phyloP scores from a whole-genome alignment of 208 protist genomes.

The Leishmania tropica region DNA sequence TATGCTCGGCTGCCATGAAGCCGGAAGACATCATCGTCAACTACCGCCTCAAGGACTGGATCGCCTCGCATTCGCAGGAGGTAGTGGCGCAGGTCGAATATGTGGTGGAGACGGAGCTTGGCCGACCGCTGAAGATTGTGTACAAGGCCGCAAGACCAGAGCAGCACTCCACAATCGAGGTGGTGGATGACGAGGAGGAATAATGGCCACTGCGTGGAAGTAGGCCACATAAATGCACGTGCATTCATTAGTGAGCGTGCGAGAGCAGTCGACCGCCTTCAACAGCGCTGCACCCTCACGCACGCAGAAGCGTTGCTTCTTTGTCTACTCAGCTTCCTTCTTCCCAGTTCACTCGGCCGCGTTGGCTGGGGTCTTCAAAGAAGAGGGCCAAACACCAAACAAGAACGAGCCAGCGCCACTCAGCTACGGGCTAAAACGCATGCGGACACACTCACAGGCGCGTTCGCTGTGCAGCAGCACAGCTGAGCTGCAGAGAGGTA shows the following conservation, averaged over 20 bases:
- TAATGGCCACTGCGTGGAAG: not conserved
- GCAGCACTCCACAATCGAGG: slow-evolving; percentile 10
- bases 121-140: slow-evolving; percentile 13
- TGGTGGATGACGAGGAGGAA: slow-evolving; percentile 23
- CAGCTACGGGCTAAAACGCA: not conserved
- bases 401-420: not conserved
- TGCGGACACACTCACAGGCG: no score
- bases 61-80: slow-evolving; percentile 40
- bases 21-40: slow-evolving; percentile 69
- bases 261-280: not conserved
- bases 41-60: slow-evolving; percentile 77
- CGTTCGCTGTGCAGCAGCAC: not conserved
- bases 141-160: not conserved
- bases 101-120: slow-evolving; percentile 49
- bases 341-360: not conserved
- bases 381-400: not conserved
- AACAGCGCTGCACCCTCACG: not conserved
- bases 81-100: slow-evolving; percentile 51
- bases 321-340: not conserved
- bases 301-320: not conserved
- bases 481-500: not conserved
- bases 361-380: not conserved
- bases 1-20: slow-evolving; percentile 64
- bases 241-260: not conserved
- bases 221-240: not conserved